Base-by-base conservation (phyloP, 768 basidiomycete genomes). In the Podaxis carcinomalis region DNA sequence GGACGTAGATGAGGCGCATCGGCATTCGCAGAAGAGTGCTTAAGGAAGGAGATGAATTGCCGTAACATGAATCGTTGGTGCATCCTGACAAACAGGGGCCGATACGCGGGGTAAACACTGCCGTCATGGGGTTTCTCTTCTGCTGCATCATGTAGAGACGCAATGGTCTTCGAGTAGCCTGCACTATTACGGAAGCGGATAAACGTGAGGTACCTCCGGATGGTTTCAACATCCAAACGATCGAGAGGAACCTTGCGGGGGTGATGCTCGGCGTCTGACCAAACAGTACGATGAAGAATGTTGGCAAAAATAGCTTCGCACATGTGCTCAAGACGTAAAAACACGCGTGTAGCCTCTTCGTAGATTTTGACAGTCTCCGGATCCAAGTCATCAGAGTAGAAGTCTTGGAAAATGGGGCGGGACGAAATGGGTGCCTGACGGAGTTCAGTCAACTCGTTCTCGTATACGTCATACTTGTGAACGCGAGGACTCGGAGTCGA, bases 161-260 rank as follows among this genome's bases (percentile, higher is more conserved):
- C 62, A 4, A 83, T 69, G 10, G 76, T 76, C 49, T 77, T 67
- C 23, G 68, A 65, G 63, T 84, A 86, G 11, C 75, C 75, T 7
- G 72, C 69, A 64, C 82, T 79, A 61, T 86, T 86, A 13, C 85
- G 74, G 62, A 83, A 86, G n/a, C 84, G 78, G 0, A 86, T 70
- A 63, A 86, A 85, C 10, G 79, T 72, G 47, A 85, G 76, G 66
- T 80, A 86, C 61, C 77, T 79, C 9, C 80, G 74, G 1, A 86
- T 63, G n/a, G 67, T 68, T 40, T 79, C 76, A 13, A 78, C 62
- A 4, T 68, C 67, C 14, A 62, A 63, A 7, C 68, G 68, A 50
- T 73, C 68, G 37, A 77, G 66, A 0, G 68, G 64, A 32, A 77
- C 63, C 2, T 72, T 66, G 19, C 64, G 61, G 4, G 67, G 65